Conservation (phyloP, 257 asterid genomes). For the Euphrasia confusa region DNA sequence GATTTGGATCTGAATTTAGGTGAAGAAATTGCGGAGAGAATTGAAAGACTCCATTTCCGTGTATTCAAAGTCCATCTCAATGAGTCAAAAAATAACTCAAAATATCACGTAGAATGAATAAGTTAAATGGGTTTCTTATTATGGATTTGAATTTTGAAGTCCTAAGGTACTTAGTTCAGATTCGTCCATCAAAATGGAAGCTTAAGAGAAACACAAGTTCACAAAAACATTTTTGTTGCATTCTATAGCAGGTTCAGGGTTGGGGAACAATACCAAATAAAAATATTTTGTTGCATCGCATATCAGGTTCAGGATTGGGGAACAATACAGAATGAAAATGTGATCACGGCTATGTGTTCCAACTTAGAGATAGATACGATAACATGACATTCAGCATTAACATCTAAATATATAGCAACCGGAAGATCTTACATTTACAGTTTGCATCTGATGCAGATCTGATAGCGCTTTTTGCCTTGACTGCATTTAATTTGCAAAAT, state of each 20-base stretch:
- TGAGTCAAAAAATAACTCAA: background rate
- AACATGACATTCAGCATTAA: background rate
- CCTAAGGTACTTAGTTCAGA: background rate
- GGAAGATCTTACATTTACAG: conserved; percentile 59
- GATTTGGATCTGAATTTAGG: background rate
- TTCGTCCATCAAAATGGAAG: background rate
- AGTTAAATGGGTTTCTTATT: background rate
- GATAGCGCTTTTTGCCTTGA: conserved; percentile 87
- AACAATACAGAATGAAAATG: conserved; percentile 6
- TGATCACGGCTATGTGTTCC: background rate
- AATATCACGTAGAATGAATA: background rate
- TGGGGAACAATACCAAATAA: conserved; percentile 1
- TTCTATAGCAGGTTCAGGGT: conserved; percentile 20
- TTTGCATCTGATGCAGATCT: conserved; percentile 93
- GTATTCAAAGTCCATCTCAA: background rate
- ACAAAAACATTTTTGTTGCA: background rate
- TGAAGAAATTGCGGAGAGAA: background rate
- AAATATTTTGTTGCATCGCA: background rate
- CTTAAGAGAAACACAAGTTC: background rate
- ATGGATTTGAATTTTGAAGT: background rate
- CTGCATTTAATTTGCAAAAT: conserved; percentile 47
- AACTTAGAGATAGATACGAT: background rate
- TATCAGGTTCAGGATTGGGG: conserved; percentile 17
- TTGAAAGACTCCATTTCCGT: background rate
- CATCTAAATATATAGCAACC: conserved; percentile 19